Percentiles rank a stretch among this genome's conserved stretches.
These are phyloP conservation scores for Aspergillus ustus DNA, from an alignment of 2,329 filamentous ascomycete genomes.

Conservation along the genomic window DNA sequence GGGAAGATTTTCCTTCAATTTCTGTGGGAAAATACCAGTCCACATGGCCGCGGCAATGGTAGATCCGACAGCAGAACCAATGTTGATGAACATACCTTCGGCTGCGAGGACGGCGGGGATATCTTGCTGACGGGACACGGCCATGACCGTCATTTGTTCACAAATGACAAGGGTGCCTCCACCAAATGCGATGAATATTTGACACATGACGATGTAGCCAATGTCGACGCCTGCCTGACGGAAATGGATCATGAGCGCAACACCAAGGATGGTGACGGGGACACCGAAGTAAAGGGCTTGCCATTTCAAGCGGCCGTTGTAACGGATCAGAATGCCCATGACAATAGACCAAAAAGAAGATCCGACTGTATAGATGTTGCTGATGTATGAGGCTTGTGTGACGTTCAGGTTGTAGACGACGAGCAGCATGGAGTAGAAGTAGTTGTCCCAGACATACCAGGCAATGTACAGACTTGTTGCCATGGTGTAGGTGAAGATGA, in stretches of 20 bases:
- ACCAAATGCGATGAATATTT: conserved; percentile 60
- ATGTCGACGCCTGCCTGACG: conserved; percentile 54
- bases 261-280: conserved; percentile 57
- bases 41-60: conserved; percentile 55
- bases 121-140: conserved; percentile 59
- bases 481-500: conserved; percentile 57
- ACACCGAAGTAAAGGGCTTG: conserved; percentile 56
- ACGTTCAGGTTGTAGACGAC: conserved; percentile 55
- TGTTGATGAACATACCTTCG: conserved; percentile 38
- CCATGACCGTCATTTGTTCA: conserved; percentile 63
- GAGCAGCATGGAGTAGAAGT: conserved; percentile 60
- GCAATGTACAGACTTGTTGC: conserved; percentile 53
- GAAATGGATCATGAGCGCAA: conserved; percentile 62
- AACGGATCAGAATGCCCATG: conserved; percentile 56
- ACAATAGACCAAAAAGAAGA: conserved; percentile 57
- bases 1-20: conserved; percentile 2
- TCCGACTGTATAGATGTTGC: conserved; percentile 59
- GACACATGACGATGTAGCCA: conserved; percentile 59
- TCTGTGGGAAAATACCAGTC: conserved; percentile 58
- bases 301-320: conserved; percentile 58
- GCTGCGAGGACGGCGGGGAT: conserved; percentile 52
- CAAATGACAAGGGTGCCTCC: conserved; percentile 60
- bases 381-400: conserved; percentile 52
- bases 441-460: conserved; percentile 60
- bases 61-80: conserved; percentile 42